Base-by-base conservation (phyloP, 371 early-diverging fungal genomes). In the Saksenaea oblongispora region DNA sequence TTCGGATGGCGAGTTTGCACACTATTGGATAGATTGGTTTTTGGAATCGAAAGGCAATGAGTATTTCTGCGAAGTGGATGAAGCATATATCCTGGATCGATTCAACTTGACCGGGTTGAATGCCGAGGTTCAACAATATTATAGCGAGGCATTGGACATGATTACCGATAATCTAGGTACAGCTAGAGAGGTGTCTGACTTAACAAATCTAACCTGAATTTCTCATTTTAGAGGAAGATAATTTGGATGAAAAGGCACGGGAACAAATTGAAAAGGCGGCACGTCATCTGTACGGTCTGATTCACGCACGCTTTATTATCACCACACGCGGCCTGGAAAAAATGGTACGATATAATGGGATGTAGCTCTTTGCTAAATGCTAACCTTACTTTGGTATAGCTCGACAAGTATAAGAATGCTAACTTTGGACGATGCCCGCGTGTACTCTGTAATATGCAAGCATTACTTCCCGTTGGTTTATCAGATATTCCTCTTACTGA, bases 401-500 rank as follows among this genome's bases (percentile, higher is more conserved):
- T 93, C 59, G 94, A 96, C 62, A 94, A 94, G 78, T 94, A 90
- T 69, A 89, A 90, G 68, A 86, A 87, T 41, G 90, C 86, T 14
- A 93, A 94, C 56, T 99, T 98, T 79, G 99, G 99, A 5, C 84
- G 87, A 53, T 99, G 99, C 79, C 96, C 96, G 1, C 85, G 99
- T 56, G 91, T 91, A 5, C 88, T 89, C 17, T 99, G 99, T 77
- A 85, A 89, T 60, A 87, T 90, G 56, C 86, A 88, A 69, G 85
- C 92, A 28, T 79, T 91, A 56, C 68, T 99, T 56, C 99, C 99
- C 0, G 91, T 94, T 18, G 99, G 99, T 0, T 66, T 95, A 28
- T 89, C 91, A 11, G 98, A 99, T 74, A 73, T 87, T 34, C 91
- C 95, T 13, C 84, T 89, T 61, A 88, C 86, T 10, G 89, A 90